A percentile compares a stretch with the other conserved stretches of the same genome.
Conservation (phyloP, 352 stramenopile species). For the Phytophthora sp. region DNA sequence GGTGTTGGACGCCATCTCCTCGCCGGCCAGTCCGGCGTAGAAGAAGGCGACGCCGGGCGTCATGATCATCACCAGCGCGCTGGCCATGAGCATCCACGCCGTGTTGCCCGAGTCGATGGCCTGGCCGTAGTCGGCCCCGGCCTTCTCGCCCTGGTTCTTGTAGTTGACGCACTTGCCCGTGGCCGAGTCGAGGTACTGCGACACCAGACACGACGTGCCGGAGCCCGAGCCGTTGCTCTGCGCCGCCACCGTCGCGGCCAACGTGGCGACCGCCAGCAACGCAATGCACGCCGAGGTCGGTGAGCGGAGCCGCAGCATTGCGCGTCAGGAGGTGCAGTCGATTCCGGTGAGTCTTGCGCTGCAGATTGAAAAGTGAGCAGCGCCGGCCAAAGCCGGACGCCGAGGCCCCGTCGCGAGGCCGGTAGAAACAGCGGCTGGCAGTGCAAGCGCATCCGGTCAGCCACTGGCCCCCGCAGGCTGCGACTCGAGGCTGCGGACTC, state of each 20-base stretch:
- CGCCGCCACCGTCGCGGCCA: constrained; percentile 45
- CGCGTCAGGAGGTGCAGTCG: background rate
- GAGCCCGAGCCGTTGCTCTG: constrained; percentile 26
- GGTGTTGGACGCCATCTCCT: constrained; percentile 77
- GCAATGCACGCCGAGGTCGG: background rate
- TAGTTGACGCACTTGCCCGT: constrained; percentile 45
- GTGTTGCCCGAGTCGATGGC: constrained; percentile 57
- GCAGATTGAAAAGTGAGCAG: constrained; percentile 24
- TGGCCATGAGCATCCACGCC: constrained; percentile 60
- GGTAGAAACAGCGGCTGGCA: no score
- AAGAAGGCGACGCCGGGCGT: constrained; percentile 71
- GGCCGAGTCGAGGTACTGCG: constrained; percentile 42
- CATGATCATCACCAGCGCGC: constrained; percentile 71
- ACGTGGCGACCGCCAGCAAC: constrained; percentile 4
- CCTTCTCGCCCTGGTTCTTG: constrained; percentile 34
- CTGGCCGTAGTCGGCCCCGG: constrained; percentile 24
- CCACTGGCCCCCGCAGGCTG: background rate
- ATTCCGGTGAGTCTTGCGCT: constrained; percentile 1
- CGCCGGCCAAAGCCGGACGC: constrained; percentile 5
- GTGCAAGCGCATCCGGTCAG: no score
- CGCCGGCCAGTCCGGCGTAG: constrained; percentile 73
- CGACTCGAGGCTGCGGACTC: no score
- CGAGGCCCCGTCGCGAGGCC: no score
- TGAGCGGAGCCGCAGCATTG: background rate
- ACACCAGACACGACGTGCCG: constrained; percentile 8